Conservation (phyloP, 23 red algal species). For the Pyropia haitanensis region DNA sequence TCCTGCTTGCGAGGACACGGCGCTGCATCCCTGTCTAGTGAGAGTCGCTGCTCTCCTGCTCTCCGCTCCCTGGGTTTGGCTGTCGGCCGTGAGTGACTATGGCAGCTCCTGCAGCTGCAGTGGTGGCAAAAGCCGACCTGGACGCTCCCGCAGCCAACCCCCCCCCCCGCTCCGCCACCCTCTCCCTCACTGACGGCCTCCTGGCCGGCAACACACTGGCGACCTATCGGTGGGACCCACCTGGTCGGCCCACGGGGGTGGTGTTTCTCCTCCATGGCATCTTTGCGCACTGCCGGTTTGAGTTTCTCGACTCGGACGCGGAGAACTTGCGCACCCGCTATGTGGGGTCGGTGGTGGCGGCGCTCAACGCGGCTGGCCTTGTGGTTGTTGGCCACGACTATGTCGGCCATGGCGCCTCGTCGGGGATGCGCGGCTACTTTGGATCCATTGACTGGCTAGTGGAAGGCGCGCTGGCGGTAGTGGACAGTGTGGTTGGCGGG, state of each 20-base stretch:
- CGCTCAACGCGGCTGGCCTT: constrained; percentile 38
- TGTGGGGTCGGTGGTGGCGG: constrained; percentile 43
- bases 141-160: too few relatives aligned
- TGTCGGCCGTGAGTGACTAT: too few relatives aligned
- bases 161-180: too few relatives aligned
- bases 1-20: too few relatives aligned
- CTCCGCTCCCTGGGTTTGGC: too few relatives aligned
- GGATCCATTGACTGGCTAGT: constrained; percentile 16
- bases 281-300: constrained; percentile 53
- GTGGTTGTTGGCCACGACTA: constrained; percentile 82
- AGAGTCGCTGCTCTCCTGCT: too few relatives aligned
- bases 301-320: constrained; percentile 55
- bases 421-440: constrained; percentile 46
- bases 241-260: constrained; percentile 18
- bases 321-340: constrained; percentile 47
- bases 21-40: too few relatives aligned
- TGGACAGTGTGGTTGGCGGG: too few relatives aligned
- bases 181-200: too few relatives aligned
- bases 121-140: too few relatives aligned
- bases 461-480: too few relatives aligned
- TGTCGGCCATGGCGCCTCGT: constrained; percentile 65
- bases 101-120: too few relatives aligned
- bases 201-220: constrained; percentile 34
- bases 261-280: constrained; percentile 52
- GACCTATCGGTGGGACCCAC: constrained; percentile 49